Evolutionary conservation across 2,329 filamentous ascomycete genomes (phyloP), one percentile per base, ranked within the genome.

Genomic region (Trichoderma sp.): DNA sequence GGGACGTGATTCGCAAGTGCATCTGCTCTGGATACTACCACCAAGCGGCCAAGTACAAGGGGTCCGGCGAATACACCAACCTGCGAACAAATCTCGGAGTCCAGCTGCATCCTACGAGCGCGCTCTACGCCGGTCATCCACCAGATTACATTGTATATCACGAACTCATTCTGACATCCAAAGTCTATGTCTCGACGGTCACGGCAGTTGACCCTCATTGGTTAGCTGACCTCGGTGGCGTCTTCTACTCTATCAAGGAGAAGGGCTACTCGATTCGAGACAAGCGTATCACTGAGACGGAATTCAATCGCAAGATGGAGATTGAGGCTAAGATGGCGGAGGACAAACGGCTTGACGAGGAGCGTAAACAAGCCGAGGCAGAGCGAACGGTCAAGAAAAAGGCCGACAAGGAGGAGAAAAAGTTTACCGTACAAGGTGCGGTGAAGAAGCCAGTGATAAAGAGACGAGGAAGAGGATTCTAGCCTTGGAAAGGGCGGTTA

Each of bases 1-100:
- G 95, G 92, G 96, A 99, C 77, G 83, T 96, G 10, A 93, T 98
- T 67, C 90, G 95, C 70, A 94, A 95, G 79, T 98, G 94, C 78
- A 97, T 99, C 76, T 99, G 96, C 82, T 93, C 92, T 0, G 95
- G 95, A 13, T 99, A 97, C 83, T 99, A 98, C 80, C 94, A 98
- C 76, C 95, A 99, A 81, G 95, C 95, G 6, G 95, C 95, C 34
- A 93, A 94, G 74, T 93, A 96, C 71, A 97, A 97, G 80, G 96
- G 95, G 3, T 92, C 97, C 17, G 95, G 95, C 73, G 96, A 99
- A 80, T 99, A 98, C 81, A 90, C 97, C 80, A 99, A 99, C 78
- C 84, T 99, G 39, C 90, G 95, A 25, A 99, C 95, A 0, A 95
- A 92, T 74, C 93, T 99, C 3, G 94, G 92, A 1, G 92, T 99